Conservation (phyloP, 305 asterid species). For the Plantago lanceolata region DNA sequence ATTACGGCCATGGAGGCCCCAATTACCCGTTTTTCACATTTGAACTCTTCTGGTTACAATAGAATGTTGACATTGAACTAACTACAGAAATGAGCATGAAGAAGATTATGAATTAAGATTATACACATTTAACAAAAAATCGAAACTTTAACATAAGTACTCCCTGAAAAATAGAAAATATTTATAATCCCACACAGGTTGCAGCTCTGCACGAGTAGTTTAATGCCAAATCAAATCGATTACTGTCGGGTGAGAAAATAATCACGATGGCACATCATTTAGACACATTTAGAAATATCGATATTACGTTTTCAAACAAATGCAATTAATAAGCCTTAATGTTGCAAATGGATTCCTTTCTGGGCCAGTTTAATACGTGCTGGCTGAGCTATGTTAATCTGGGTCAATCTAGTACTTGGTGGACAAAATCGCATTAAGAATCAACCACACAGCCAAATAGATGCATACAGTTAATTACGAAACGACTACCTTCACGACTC, state of each 20-base stretch:
- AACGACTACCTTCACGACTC: too few species aligned
- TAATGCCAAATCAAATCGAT: too few species aligned
- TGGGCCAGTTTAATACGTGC: not conserved
- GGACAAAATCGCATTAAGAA: too few species aligned
- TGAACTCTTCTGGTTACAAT: not conserved
- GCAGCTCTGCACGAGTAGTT: not conserved
- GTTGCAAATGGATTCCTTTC: not conserved
- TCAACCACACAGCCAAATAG: not conserved
- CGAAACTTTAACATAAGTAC: not conserved
- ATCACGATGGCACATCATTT: too few species aligned
- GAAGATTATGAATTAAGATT: not conserved
- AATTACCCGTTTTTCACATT: not conserved
- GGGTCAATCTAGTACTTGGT: not conserved
- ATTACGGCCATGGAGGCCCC: not conserved
- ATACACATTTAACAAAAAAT: not conserved
- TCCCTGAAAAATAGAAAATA: too few species aligned
- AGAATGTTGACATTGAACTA: not conserved
- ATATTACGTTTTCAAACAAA: too few species aligned
- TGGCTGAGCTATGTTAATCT: not conserved
- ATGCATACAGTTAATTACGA: not conserved
- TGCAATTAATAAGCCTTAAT: slow-evolving; percentile 11
- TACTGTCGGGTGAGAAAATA: too few species aligned
- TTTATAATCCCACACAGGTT: not conserved
- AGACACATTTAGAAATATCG: too few species aligned
- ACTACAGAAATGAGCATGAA: not conserved